These are phyloP conservation scores for Lunularia cruciata DNA, from an alignment of 225 moss, liverwort and hornwort species.

Conservation along the genomic window DNA sequence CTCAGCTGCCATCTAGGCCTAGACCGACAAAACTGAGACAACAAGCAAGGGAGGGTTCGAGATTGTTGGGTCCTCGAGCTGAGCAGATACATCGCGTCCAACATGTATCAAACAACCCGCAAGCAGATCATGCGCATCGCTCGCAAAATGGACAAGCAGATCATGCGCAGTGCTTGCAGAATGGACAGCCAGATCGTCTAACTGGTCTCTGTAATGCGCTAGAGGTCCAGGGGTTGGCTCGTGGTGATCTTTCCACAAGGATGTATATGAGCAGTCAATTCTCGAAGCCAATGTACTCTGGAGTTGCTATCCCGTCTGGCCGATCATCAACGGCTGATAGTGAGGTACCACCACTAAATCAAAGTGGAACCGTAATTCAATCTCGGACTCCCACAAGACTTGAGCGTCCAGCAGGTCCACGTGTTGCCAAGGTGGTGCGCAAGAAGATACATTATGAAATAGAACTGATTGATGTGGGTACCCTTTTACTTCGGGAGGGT, in stretches of 20 bases:
- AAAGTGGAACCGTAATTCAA: conserved; percentile 32
- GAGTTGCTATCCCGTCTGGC: not conserved
- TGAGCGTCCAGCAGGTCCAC: conserved; percentile 38
- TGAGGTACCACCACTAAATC: conserved; percentile 11
- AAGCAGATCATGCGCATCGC: not conserved
- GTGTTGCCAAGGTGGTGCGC: conserved; percentile 40
- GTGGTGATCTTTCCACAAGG: conserved; percentile 22
- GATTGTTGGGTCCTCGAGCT: conserved; percentile 20
- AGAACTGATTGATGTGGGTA: conserved; percentile 64
- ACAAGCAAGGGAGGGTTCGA: conserved; percentile 40
- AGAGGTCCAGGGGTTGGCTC: conserved; percentile 5
- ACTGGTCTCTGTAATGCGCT: too few species aligned
- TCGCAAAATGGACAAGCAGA: conserved; percentile 24
- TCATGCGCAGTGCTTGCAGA: not conserved
- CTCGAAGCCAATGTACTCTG: not conserved
- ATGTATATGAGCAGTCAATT: not conserved
- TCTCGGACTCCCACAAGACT: conserved; percentile 34
- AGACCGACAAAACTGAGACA: conserved; percentile 36
- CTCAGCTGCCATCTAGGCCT: not conserved
- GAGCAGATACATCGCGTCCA: conserved; percentile 34
- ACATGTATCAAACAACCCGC: conserved; percentile 2
- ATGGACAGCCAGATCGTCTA: too few species aligned
- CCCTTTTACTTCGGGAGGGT: conserved; percentile 60
- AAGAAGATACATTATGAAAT: conserved; percentile 44
- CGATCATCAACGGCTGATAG: conserved; percentile 24